Conservation (phyloP, 2,329 filamentous ascomycete species). For the Fusarium xyrophilum region DNA sequence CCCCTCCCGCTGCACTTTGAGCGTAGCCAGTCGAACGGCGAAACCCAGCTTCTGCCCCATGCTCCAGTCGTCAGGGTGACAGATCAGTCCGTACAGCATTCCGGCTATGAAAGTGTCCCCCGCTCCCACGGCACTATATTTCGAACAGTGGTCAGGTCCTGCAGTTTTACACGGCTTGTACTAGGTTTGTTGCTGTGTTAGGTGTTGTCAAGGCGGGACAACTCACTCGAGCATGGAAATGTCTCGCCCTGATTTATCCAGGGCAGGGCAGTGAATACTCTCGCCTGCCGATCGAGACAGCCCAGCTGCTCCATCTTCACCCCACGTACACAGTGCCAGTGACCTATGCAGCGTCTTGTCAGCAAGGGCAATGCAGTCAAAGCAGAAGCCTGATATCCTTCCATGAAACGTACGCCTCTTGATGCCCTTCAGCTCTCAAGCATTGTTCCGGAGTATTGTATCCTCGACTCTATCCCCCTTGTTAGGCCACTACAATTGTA, state of each 20-base stretch:
- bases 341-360: conserved; percentile 47
- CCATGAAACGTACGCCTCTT: conserved; percentile 59
- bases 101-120: conserved; percentile 80
- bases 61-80: conserved; percentile 57
- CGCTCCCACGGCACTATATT: conserved; percentile 70
- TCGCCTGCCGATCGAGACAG: conserved; percentile 43
- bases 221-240: conserved; percentile 67
- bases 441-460: conserved; percentile 58
- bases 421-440: conserved; percentile 53
- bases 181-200: conserved; percentile 10
- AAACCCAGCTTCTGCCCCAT: conserved; percentile 60
- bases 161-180: conserved; percentile 22
- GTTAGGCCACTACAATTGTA: conserved; percentile 22
- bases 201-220: conserved; percentile 43
- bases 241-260: conserved; percentile 44
- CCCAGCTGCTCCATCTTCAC: conserved; percentile 55
- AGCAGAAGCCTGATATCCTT: conserved; percentile 4
- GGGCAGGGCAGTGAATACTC: conserved; percentile 51
- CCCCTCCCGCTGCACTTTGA: conserved; percentile 72
- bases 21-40: conserved; percentile 70
- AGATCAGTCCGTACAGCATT: conserved; percentile 68
- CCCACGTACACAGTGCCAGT: conserved; percentile 66
- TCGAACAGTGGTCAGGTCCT: conserved; percentile 35
- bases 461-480: conserved; percentile 45
- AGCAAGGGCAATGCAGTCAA: conserved; percentile 24